Base-by-base conservation (phyloP, 225 moss, liverwort and hornwort genomes). In the Thuidium tamariscinum region DNA sequence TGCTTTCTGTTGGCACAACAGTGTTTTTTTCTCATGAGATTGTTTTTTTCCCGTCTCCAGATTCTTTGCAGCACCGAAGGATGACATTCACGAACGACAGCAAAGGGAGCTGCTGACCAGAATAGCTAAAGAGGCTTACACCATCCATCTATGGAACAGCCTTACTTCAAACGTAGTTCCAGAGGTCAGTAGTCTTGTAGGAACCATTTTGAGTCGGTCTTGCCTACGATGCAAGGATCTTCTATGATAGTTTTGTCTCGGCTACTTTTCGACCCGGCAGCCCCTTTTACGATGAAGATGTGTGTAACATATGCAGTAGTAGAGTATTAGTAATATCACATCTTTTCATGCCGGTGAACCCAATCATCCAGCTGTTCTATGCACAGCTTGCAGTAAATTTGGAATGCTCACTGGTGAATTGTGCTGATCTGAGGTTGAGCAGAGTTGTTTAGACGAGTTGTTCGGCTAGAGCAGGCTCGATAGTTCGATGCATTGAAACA, bases 131-230 rank as follows among this genome's bases (percentile, higher is more conserved):
- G 92, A 95, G 80, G 91, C 97, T 48, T 94, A 87, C 79, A 86
- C 92, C 44, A 78, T 96, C 54, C 98, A 99, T 88, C 89, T 99
- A 37, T 97, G 97, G 97, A 96, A 93, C 82, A 89, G 94, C 67
- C 55, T 97, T 69, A 99, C 98, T 69, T 89, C 92, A 56, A 92
- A 89, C 26, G 64, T 93, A 80, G 89, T 97, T 82, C 96, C 97
- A 68, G 95, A 95, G 85, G 83, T 88, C 52, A 92, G 91, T 63
- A 97, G 97, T 86, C 91, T 97, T 32, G 90, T 97, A 52, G 93
- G 91, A 76, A 95, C 85, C 82, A 87, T 97, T 83, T 92, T 97
- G 94, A 95, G 95, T 81, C 89, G 88, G 84, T 89, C 91, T 84
- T 96, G 97, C 85, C 88, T 97, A 63, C 95, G 86, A 61, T 97